phyloP scores from a whole-genome alignment of 129 eudicot species.

The Artemisia argyi region DNA sequence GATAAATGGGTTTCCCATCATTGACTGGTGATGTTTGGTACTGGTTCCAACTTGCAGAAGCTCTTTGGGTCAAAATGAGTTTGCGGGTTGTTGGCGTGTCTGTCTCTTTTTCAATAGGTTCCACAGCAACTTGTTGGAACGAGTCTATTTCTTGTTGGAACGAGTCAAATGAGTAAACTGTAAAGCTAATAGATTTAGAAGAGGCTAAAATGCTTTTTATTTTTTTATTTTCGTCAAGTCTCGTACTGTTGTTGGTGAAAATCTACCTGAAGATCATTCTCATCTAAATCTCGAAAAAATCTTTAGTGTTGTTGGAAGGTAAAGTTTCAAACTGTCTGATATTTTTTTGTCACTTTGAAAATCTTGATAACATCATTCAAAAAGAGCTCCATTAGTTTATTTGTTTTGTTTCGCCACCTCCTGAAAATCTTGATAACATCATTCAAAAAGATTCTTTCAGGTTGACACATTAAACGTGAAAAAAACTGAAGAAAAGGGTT shows the following conservation, averaged over 20 bases:
- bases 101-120: slow-evolving; percentile 54
- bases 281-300: slow-evolving; percentile 94
- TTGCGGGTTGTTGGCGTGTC: slow-evolving; percentile 40
- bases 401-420: neutral
- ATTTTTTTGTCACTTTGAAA: neutral
- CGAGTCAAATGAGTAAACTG: too few relatives aligned
- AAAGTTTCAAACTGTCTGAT: slow-evolving; percentile 6
- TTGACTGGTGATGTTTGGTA: slow-evolving; percentile 31
- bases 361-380: too few relatives aligned
- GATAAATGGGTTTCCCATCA: slow-evolving; percentile 29
- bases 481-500: too few relatives aligned
- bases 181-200: too few relatives aligned
- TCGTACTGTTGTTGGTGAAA: slow-evolving; percentile 91
- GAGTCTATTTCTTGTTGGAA: too few relatives aligned
- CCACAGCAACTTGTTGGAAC: slow-evolving; percentile 46
- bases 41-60: slow-evolving; percentile 39
- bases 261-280: slow-evolving; percentile 94
- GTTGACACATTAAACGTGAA: too few relatives aligned
- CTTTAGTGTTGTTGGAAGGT: slow-evolving; percentile 85
- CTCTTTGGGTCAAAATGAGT: slow-evolving; percentile 53
- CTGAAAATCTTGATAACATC: neutral
- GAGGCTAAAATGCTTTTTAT: too few relatives aligned
- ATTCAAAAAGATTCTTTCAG: neutral
- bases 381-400: too few relatives aligned
- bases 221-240: slow-evolving; percentile 38